phyloP scores from a whole-genome alignment of 768 basidiomycete genomes.

The Boletus rufocinnamomeus region DNA sequence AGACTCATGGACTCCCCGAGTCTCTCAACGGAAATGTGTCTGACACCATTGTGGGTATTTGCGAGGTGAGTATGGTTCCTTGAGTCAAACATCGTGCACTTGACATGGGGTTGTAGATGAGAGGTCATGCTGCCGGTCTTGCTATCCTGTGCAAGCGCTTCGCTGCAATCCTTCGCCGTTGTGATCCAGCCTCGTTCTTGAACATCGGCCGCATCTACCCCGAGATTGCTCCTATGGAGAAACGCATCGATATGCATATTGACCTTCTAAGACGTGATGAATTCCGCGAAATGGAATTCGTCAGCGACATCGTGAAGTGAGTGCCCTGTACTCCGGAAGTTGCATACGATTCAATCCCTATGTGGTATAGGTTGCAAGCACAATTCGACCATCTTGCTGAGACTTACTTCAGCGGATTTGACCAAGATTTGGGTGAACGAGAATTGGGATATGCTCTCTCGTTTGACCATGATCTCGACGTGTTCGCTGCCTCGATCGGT shows the following conservation, averaged over 20 bases:
- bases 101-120: constrained; percentile 53
- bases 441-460: constrained; percentile 81
- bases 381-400: constrained; percentile 93
- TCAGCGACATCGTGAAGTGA: constrained; percentile 84
- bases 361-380: constrained; percentile 71
- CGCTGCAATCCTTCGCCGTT: constrained; percentile 75
- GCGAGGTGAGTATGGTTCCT: constrained; percentile 61
- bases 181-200: constrained; percentile 84
- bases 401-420: constrained; percentile 78
- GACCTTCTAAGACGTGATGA: constrained; percentile 83
- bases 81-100: neutral
- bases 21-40: constrained; percentile 80
- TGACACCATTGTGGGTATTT: constrained; percentile 88
- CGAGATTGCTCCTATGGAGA: constrained; percentile 88
- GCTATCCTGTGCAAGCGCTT: constrained; percentile 89
- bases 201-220: constrained; percentile 79
- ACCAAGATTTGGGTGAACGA: constrained; percentile 87
- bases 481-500: constrained; percentile 89
- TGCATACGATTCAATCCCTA: neutral
- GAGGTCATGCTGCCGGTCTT: constrained; percentile 78
- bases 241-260: constrained; percentile 89
- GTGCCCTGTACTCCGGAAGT: constrained; percentile 29
- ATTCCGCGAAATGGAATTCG: constrained; percentile 93
- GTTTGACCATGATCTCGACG: constrained; percentile 91
- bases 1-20: constrained; percentile 82